Conservation (phyloP, 176 grass and related monocot species). For the Tuctoria greenei region DNA sequence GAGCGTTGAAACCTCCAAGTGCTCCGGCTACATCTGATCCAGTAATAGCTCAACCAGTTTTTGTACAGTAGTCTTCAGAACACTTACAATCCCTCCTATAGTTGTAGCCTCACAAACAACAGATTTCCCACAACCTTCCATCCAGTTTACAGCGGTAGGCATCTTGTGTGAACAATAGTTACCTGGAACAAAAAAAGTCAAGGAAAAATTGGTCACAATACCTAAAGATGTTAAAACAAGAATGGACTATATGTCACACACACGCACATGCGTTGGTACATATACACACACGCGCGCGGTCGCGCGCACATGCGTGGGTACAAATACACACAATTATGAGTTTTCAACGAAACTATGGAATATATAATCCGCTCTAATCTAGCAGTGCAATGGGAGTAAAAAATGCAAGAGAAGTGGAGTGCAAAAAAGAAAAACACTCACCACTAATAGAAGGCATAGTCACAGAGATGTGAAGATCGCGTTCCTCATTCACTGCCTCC, state of each 20-base stretch:
- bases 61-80: constrained; percentile 66
- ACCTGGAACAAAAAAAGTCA: constrained; percentile 42
- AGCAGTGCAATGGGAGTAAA: no score
- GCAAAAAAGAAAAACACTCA: constrained; percentile 24
- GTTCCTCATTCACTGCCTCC: constrained; percentile 59
- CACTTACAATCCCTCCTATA: constrained; percentile 49
- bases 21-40: no score
- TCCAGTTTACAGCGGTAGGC: constrained; percentile 77
- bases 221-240: no score
- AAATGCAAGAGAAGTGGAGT: no score
- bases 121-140: constrained; percentile 77
- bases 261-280: no score
- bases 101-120: constrained; percentile 79
- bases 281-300: no score
- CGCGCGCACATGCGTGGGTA: no score
- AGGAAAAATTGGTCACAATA: no score
- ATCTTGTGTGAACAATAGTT: constrained; percentile 87
- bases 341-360: no score
- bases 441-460: constrained; percentile 92
- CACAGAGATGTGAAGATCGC: constrained; percentile 73
- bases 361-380: no score
- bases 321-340: no score
- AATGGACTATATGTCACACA: no score
- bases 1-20: constrained; percentile 85
- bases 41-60: constrained; percentile 70